Percentiles rank a stretch among this genome's conserved stretches.
phyloP scores from a whole-genome alignment of 768 basidiomycete genomes.

The Chiua virens region DNA sequence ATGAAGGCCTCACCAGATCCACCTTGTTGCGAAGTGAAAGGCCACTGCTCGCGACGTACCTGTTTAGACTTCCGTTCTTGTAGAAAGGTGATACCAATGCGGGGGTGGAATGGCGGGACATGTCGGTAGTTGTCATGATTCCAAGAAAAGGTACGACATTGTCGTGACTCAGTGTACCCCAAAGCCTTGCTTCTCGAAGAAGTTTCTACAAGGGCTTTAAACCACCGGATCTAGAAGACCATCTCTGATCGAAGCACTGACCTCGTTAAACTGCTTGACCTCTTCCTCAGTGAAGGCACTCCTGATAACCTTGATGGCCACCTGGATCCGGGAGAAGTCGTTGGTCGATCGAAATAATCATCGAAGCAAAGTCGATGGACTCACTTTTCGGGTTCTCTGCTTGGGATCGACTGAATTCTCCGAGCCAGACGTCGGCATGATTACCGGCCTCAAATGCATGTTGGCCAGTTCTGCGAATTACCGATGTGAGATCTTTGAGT shows the following conservation, averaged over 20 bases:
- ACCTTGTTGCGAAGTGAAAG: constrained; percentile 15
- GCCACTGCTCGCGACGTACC: constrained; percentile 6
- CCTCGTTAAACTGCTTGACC: constrained; percentile 19
- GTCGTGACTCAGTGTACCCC: constrained; percentile 21
- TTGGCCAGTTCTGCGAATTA: constrained; percentile 12
- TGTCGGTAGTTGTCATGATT: constrained; percentile 14
- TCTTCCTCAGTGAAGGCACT: constrained; percentile 15
- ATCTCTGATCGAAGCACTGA: constrained; percentile 1
- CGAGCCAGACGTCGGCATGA: constrained; percentile 25
- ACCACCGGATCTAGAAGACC: background rate
- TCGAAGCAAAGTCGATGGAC: background rate
- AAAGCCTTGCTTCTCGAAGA: constrained; percentile 27
- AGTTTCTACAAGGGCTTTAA: constrained; percentile 21
- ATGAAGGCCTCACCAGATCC: constrained; percentile 17
- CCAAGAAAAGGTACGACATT: constrained; percentile 29
- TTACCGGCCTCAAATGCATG: constrained; percentile 18
- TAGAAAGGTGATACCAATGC: constrained; percentile 30
- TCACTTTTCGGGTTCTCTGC: constrained; percentile 7
- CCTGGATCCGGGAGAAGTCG: constrained; percentile 5
- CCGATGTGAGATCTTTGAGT: constrained; percentile 21
- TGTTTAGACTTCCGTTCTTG: constrained; percentile 19
- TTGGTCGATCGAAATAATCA: background rate
- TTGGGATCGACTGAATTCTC: constrained; percentile 16
- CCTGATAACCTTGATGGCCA: constrained; percentile 30
- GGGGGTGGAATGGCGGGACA: constrained; percentile 15